Evolutionary conservation across 2,329 filamentous ascomycete genomes (phyloP).

Genomic region (Aspergillus fijiensis): DNA sequence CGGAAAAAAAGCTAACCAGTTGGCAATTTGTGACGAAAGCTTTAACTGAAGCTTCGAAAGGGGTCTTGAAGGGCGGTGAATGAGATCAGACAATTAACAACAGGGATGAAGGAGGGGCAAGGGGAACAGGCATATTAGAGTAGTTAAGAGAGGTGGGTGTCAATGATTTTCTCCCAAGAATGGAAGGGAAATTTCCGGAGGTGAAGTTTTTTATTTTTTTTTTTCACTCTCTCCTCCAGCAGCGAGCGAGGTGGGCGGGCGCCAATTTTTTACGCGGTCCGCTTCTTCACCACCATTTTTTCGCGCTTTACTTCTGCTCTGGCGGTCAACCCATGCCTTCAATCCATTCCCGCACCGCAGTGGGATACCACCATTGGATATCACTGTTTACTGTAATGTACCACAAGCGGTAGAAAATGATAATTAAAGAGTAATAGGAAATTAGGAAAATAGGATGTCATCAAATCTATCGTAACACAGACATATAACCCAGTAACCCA

Average conservation of each 20-base stretch:
- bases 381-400: neutral
- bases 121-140: neutral
- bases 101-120: neutral
- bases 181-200: neutral
- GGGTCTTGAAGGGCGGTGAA: neutral
- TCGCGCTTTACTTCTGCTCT: neutral
- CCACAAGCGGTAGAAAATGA: too few relatives aligned
- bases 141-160: neutral
- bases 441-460: neutral
- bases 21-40: neutral
- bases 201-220: neutral
- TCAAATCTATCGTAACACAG: neutral
- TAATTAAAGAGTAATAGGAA: too few relatives aligned
- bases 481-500: neutral
- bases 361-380: neutral
- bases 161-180: neutral
- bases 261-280: neutral
- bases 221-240: too few relatives aligned
- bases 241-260: neutral
- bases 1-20: neutral
- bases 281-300: neutral
- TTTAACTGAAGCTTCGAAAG: neutral
- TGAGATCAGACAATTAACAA: neutral
- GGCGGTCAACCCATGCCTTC: neutral
- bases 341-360: neutral